phyloP scores from a whole-genome alignment of 768 basidiomycete species.

The Plicaturopsis crispa region DNA sequence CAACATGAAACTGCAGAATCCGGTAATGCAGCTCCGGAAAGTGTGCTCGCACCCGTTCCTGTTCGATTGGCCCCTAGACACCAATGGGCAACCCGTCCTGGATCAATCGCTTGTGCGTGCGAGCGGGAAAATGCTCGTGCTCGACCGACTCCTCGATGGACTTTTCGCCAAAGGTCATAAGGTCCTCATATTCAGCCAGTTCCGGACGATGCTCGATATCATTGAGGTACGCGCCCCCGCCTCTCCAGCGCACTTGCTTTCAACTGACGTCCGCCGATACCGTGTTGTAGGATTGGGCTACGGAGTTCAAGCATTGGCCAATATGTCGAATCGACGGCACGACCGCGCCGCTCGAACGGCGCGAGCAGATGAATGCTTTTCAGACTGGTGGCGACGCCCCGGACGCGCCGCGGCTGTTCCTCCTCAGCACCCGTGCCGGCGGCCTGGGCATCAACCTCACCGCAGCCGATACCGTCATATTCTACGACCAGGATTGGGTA shows the following conservation, averaged over 20 bases:
- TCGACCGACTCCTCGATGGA: slow-evolving; percentile 80
- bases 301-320: slow-evolving; percentile 70
- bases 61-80: slow-evolving; percentile 77
- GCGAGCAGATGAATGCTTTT: slow-evolving; percentile 79
- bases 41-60: slow-evolving; percentile 91
- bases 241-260: slow-evolving; percentile 1
- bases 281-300: slow-evolving; percentile 73
- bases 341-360: slow-evolving; percentile 73
- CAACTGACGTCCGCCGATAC: background rate
- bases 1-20: slow-evolving; percentile 90
- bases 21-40: slow-evolving; percentile 96
- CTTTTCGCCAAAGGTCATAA: slow-evolving; percentile 79
- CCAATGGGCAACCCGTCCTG: slow-evolving; percentile 51
- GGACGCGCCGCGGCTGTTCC: slow-evolving; percentile 66
- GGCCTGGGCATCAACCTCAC: slow-evolving; percentile 77
- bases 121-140: slow-evolving; percentile 96
- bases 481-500: slow-evolving; percentile 92
- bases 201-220: slow-evolving; percentile 93
- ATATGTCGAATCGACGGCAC: slow-evolving; percentile 92
- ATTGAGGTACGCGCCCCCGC: slow-evolving; percentile 56
- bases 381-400: slow-evolving; percentile 60
- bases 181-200: slow-evolving; percentile 85
- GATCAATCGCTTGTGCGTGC: slow-evolving; percentile 77
- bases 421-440: slow-evolving; percentile 73
- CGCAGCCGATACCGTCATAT: slow-evolving; percentile 87